Base-by-base conservation (phyloP, 305 asterid species). In the Euphrasia arctica region DNA sequence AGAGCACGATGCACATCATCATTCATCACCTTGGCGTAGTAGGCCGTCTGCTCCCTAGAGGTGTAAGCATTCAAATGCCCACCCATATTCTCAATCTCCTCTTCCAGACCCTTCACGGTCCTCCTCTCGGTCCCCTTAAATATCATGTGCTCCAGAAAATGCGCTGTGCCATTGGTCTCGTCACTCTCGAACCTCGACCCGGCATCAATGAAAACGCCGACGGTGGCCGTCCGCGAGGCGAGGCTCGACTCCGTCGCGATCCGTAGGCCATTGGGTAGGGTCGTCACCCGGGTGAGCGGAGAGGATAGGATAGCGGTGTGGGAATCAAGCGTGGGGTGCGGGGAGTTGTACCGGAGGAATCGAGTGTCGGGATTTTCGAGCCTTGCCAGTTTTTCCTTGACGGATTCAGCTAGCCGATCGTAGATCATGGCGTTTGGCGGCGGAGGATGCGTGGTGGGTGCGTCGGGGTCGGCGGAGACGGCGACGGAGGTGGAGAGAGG, bases 81-180 rank as follows among this genome's bases (percentile, higher is more conserved):
- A 0, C 96, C 97, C 87, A 90, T 83, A 73, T 87, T 85, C 83
- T 90, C 97, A 81, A 90, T 82, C 80, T 88, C 95, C 79, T 90
- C 95, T 79, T 90, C 96, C 80, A 90, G 69, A 1, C 67, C 74
- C 70, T 86, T 74, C 12, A 90, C 82, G 1, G 60, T 70, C 65
- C 96, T 74, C 77, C 61, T 83, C 76, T 80, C 80, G 18, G 97
- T 86, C 34, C 96, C 97, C 80, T 88, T 88, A 64, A 86, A 86
- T 54, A 90, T 88, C 97, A 90, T 88, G 64, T 90, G 97, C 78
- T 88, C 96, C 61, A 88, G 74, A 59, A 90, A 90, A 67, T 90
- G 93, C 0, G 97, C 96, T 2, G 93, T 88, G 54, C 97, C 97
- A 15, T 77, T 88, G 10, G 85, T 73, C 72, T 84, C 91, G 0